A percentile compares a stretch with the other conserved stretches of the same genome.
Evolutionary conservation across 257 asterid species (phyloP).

Genomic region (Dorcoceras hygrometricum): DNA sequence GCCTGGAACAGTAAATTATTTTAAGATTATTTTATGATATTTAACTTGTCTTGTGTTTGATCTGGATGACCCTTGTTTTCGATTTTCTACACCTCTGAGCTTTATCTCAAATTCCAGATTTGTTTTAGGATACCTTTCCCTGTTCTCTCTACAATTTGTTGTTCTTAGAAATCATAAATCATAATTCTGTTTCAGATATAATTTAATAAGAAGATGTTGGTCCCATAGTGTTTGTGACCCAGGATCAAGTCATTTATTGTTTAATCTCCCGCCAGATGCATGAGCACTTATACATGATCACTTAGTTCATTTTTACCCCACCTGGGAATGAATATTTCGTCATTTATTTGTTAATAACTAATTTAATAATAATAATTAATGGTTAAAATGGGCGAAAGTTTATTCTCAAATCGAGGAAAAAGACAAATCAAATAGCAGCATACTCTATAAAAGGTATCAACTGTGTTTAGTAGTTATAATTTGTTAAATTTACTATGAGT

Average conservation of each 20-base stretch:
- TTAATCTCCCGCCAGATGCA: neutral
- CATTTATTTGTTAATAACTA: neutral
- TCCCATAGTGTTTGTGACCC: neutral
- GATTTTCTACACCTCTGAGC: neutral
- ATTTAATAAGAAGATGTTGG: neutral
- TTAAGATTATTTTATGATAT: neutral
- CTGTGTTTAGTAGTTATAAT: neutral
- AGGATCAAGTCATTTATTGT: neutral
- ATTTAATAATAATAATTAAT: too few species aligned
- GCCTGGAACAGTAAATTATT: too few species aligned
- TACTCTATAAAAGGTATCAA: neutral
- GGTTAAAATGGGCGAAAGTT: neutral
- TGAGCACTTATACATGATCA: neutral
- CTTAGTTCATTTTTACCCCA: neutral
- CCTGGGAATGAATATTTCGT: neutral
- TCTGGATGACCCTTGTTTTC: neutral
- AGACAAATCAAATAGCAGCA: neutral
- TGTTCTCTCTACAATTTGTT: too few species aligned
- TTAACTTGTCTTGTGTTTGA: neutral
- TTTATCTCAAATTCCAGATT: neutral
- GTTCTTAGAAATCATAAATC: neutral
- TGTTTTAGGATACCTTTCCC: too few species aligned
- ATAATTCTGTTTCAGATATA: neutral
- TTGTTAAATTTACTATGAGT: neutral
- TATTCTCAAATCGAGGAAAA: neutral